These are phyloP conservation scores for Chrysanthemum lavandulifolium DNA, from an alignment of 129 eudicot genomes.

Conservation along the genomic window DNA sequence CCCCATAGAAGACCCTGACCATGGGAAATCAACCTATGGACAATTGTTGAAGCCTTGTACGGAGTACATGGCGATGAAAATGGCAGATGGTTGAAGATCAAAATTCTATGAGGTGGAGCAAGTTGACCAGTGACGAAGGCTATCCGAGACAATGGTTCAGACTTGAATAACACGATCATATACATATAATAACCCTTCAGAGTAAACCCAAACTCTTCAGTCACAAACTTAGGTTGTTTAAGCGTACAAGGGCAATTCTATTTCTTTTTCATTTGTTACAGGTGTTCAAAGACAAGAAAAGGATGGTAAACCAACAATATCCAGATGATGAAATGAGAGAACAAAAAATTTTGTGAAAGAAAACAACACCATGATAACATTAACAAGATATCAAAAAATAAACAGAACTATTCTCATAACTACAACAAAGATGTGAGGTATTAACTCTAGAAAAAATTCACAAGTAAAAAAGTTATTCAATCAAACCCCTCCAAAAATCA, in stretches of 20 bases:
- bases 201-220: too few relatives aligned
- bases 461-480: constrained; percentile 10
- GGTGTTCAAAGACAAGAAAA: neutral
- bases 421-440: constrained; percentile 34
- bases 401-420: constrained; percentile 23
- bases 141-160: neutral
- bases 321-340: constrained; percentile 4
- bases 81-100: too few relatives aligned
- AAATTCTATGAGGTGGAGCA: too few relatives aligned
- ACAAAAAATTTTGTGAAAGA: neutral
- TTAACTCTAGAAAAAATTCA: constrained; percentile 30
- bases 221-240: neutral
- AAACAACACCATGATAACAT: neutral
- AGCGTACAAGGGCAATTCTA: neutral
- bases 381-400: constrained; percentile 4
- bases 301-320: neutral
- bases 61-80: too few relatives aligned
- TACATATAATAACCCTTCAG: too few relatives aligned
- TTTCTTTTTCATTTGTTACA: neutral
- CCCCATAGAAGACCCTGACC: too few relatives aligned
- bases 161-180: neutral
- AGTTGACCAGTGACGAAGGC: too few relatives aligned
- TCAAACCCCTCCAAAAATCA: constrained; percentile 33
- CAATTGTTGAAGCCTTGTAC: too few relatives aligned
- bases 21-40: too few relatives aligned